Conservation (phyloP, 2,329 filamentous ascomycete species). For the Orbilia javanica region DNA sequence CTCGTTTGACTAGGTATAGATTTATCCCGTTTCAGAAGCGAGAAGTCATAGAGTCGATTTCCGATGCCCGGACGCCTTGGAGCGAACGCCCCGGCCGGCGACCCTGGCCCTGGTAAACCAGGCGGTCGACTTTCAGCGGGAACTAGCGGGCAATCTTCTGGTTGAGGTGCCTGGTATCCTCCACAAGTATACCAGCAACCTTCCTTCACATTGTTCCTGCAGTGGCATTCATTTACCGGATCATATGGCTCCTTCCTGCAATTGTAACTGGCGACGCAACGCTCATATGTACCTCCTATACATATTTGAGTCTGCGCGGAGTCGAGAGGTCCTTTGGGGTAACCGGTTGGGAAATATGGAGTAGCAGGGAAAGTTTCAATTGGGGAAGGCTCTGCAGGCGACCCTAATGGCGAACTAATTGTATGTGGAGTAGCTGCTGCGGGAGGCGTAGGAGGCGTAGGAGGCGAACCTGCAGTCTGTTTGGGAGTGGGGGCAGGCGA, state of each 20-base stretch:
- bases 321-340: constrained; percentile 24
- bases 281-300: constrained; percentile 37
- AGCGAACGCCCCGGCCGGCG: not conserved
- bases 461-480: constrained; percentile 2
- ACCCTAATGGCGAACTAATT: constrained; percentile 1
- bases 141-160: constrained; percentile 27
- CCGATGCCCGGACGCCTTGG: not conserved
- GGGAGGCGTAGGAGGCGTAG: not conserved
- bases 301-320: constrained; percentile 38
- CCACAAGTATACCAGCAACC: constrained; percentile 49
- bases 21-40: not conserved
- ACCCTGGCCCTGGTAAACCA: constrained; percentile 28
- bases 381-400: constrained; percentile 7
- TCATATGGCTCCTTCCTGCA: constrained; percentile 24
- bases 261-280: constrained; percentile 39
- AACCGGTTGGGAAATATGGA: not conserved
- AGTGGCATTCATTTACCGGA: constrained; percentile 31
- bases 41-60: not conserved
- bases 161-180: not conserved
- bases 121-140: constrained; percentile 35
- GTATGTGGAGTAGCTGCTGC: not conserved
- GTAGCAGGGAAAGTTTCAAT: not conserved
- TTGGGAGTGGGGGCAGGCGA: constrained; percentile 10
- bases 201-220: constrained; percentile 52
- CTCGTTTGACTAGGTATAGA: not conserved